Evolutionary conservation across 2,329 filamentous ascomycete genomes (phyloP).

Genomic region (Xylariales sp.): DNA sequence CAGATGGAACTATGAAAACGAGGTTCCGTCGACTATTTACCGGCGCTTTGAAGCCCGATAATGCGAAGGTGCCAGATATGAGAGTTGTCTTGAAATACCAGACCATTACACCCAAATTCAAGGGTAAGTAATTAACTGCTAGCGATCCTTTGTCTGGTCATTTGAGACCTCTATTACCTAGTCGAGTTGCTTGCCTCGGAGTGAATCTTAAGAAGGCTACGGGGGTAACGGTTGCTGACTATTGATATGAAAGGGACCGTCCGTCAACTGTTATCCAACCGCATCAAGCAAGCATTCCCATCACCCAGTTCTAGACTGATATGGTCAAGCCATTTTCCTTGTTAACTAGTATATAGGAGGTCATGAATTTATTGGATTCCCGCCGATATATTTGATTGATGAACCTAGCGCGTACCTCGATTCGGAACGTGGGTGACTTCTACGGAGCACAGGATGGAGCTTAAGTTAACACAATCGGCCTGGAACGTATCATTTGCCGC

Average conservation of each 20-base stretch:
- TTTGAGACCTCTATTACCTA: background rate
- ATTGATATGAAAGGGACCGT: constrained; percentile 69
- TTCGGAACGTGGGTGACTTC: constrained; percentile 30
- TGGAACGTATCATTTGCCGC: constrained; percentile 94
- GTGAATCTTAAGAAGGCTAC: background rate
- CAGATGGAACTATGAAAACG: constrained; percentile 99
- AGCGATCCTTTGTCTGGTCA: background rate
- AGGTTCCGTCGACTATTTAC: constrained; percentile 98
- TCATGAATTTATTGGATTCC: constrained; percentile 62
- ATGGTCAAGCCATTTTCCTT: constrained; percentile 84
- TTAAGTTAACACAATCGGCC: background rate
- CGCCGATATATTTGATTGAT: constrained; percentile 98
- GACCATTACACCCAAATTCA: constrained; percentile 98
- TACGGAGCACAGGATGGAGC: background rate
- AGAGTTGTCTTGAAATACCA: constrained; percentile 99
- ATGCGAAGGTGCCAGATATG: constrained; percentile 85
- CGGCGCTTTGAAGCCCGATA: constrained; percentile 91
- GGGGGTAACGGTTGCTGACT: background rate
- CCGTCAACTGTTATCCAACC: constrained; percentile 96
- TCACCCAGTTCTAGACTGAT: constrained; percentile 98
- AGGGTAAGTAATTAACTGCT: constrained; percentile 61
- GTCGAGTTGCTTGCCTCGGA: background rate
- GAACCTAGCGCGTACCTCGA: constrained; percentile 93
- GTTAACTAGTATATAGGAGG: constrained; percentile 13
- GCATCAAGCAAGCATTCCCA: constrained; percentile 93